A percentile compares a stretch with the other conserved stretches of the same genome.
These are phyloP conservation scores for Scheffersomyces titani DNA, from an alignment of 1,139 yeast genomes.

Conservation along the genomic window DNA sequence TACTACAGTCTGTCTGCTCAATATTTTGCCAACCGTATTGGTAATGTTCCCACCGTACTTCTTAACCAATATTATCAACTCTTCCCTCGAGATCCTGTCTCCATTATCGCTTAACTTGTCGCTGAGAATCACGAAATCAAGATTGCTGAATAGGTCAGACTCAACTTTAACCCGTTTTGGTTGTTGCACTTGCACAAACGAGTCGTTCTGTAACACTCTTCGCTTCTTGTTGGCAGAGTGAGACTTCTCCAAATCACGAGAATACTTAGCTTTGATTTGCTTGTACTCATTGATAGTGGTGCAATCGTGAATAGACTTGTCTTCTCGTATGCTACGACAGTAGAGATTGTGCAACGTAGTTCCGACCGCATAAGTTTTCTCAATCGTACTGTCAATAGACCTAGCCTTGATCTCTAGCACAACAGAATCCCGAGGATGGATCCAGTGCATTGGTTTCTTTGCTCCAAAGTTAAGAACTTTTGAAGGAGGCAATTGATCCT, in stretches of 20 bases:
- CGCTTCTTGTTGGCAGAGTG: constrained; percentile 30
- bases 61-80: constrained; percentile 40
- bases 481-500: constrained; percentile 39
- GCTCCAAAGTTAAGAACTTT: constrained; percentile 58
- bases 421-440: constrained; percentile 72
- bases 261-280: constrained; percentile 31
- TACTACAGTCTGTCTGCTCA: constrained; percentile 10
- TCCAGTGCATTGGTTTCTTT: constrained; percentile 72
- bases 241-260: constrained; percentile 22
- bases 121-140: constrained; percentile 39
- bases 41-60: constrained; percentile 52
- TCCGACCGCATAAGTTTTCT: constrained; percentile 58
- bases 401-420: constrained; percentile 88
- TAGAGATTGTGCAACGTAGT: constrained; percentile 78
- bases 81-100: constrained; percentile 29
- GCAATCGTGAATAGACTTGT: constrained; percentile 60
- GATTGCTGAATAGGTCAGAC: constrained; percentile 24
- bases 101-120: constrained; percentile 36
- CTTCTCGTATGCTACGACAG: constrained; percentile 67
- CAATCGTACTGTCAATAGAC: constrained; percentile 56
- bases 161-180: constrained; percentile 11
- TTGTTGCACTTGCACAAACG: constrained; percentile 9
- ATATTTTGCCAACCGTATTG: constrained; percentile 8
- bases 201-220: constrained; percentile 8
- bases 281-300: constrained; percentile 59